A percentile compares a stretch with the other conserved stretches of the same genome.
These are phyloP conservation scores for Cyberlindnera xylosilytica DNA, from an alignment of 805 yeast genomes.

Conservation along the genomic window DNA sequence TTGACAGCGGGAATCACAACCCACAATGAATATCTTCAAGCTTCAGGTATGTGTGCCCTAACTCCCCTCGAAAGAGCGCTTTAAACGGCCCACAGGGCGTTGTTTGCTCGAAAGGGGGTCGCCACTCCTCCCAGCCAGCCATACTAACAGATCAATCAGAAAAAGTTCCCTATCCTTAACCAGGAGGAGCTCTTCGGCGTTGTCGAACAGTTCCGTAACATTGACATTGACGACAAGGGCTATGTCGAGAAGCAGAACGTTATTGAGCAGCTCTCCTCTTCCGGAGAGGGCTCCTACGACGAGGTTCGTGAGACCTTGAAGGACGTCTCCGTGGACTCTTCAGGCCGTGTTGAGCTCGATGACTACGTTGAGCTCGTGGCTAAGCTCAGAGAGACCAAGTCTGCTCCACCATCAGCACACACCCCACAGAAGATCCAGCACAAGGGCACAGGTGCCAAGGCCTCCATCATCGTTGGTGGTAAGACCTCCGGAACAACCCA, in stretches of 20 bases:
- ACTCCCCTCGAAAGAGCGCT: not conserved
- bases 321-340: slow-evolving; percentile 88
- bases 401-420: slow-evolving; percentile 32
- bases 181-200: slow-evolving; percentile 85
- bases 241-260: slow-evolving; percentile 91
- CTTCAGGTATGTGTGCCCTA: slow-evolving; percentile 44
- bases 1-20: not conserved
- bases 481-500: slow-evolving; percentile 91
- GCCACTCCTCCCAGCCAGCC: too few relatives aligned
- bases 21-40: slow-evolving; percentile 58
- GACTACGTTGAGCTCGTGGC: slow-evolving; percentile 87
- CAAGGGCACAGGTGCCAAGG: slow-evolving; percentile 54
- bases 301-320: slow-evolving; percentile 92
- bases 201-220: slow-evolving; percentile 80
- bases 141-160: too few relatives aligned
- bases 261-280: slow-evolving; percentile 73
- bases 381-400: slow-evolving; percentile 59
- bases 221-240: slow-evolving; percentile 90
- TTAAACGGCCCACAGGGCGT: not conserved
- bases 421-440: slow-evolving; percentile 39
- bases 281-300: slow-evolving; percentile 84
- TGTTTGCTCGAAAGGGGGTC: not conserved
- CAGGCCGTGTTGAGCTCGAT: slow-evolving; percentile 95
- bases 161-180: slow-evolving; percentile 78
- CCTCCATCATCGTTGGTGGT: slow-evolving; percentile 81